Conservation (phyloP, 768 basidiomycete genomes). For the Panaeolus papilionaceus region DNA sequence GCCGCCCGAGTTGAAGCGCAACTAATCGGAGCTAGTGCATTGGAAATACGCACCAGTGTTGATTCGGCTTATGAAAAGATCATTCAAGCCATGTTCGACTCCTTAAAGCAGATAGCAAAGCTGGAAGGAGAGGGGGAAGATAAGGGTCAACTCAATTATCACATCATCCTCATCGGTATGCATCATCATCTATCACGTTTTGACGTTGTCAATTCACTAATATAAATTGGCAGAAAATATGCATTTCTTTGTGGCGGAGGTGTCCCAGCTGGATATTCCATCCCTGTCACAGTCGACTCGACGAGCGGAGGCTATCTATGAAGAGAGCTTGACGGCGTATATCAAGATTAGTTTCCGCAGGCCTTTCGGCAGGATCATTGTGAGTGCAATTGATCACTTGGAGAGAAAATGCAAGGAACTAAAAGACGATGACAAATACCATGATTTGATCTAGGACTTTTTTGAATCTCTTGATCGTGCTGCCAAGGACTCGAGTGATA, state of each 20-base stretch:
- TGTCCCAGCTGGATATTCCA: slow-evolving; percentile 69
- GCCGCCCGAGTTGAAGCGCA: slow-evolving; percentile 85
- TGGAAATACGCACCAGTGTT: slow-evolving; percentile 79
- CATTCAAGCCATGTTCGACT: slow-evolving; percentile 90
- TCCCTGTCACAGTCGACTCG: slow-evolving; percentile 68
- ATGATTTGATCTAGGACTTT: slow-evolving; percentile 69
- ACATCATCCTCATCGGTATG: slow-evolving; percentile 93
- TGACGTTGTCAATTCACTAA: background rate
- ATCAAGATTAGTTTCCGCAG: slow-evolving; percentile 86
- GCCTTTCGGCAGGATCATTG: slow-evolving; percentile 87
- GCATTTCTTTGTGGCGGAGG: slow-evolving; percentile 91
- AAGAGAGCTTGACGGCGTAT: slow-evolving; percentile 88
- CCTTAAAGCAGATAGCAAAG: slow-evolving; percentile 95
- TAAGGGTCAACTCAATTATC: slow-evolving; percentile 96
- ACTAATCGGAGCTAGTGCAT: slow-evolving; percentile 73
- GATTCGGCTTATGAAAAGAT: slow-evolving; percentile 89
- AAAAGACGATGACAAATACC: background rate
- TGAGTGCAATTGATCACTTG: slow-evolving; percentile 42
- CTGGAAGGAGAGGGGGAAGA: slow-evolving; percentile 93
- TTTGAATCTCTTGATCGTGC: slow-evolving; percentile 93
- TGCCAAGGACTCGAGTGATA: slow-evolving; percentile 81
- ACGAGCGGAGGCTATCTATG: slow-evolving; percentile 83
- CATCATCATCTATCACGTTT: slow-evolving; percentile 16
- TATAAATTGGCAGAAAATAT: slow-evolving; percentile 77
- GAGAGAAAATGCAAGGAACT: background rate